Evolutionary conservation across 495 filamentous ascomycete genomes (phyloP), one percentile per base, ranked within the genome.

Genomic region (Aspergillus nanangensis): DNA sequence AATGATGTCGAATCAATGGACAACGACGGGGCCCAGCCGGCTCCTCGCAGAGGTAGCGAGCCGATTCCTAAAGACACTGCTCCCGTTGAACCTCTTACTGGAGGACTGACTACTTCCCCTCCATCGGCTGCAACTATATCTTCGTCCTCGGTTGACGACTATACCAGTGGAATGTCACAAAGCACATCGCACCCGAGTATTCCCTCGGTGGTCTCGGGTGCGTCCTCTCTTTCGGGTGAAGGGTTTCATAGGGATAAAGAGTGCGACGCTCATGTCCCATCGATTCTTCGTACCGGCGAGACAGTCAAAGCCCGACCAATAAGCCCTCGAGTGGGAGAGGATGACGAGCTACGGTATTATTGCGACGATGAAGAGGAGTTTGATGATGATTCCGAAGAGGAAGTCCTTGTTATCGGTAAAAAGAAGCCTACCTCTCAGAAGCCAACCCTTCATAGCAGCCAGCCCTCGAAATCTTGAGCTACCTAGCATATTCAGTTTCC

Each of bases 171-270:
- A 41, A 81, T 77, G 62, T 75, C 77, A 20, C 77, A 78, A 31
- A 86, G 81, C 57, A 80, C 76, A 29, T 87, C 85, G 13, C 83
- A 88, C 50, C 85, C 86, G 11, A 88, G 85, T 33, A 75, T 90
- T 5, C 86, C 86, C 3, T 86, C 86, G 31, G 76, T 90, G 5
- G 70, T 88, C 11, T 88, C 85, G 23, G 81, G 84, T n/a, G 84
- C 84, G n/a, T 87, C 85, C 21, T 90, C 86, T n/a, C 67, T 88
- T 15, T 89, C 83, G 15, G 81, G 61, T n/a, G 66, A 70, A 50
- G 62, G 63, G 0, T 15, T 3, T 32, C 49, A 4, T 23, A 60
- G 54, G 27, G 56, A 63, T 11, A 51, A 56, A 21, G 64, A 70
- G 1, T 31, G 33, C 13, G 67, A 65, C 9, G 22, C 58, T 5